These are phyloP conservation scores for Pseudofabraea citricarpa DNA, from an alignment of 2,329 filamentous ascomycete genomes.

Conservation along the genomic window DNA sequence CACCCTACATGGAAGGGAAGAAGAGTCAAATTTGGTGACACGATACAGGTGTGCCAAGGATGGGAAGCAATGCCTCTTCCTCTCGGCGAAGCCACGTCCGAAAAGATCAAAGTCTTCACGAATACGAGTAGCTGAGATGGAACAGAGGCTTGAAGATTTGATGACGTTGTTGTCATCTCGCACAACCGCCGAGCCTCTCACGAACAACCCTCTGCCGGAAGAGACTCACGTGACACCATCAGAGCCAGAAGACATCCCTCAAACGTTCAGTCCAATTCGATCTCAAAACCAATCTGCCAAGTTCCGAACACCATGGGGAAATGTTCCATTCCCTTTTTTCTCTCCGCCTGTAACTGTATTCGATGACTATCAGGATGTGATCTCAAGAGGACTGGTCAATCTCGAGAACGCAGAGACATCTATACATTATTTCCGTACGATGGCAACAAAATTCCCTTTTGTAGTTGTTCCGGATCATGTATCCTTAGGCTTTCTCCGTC, in stretches of 20 bases:
- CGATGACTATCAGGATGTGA: constrained; percentile 26
- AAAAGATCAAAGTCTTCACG: constrained; percentile 39
- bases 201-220: background rate
- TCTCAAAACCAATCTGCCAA: background rate
- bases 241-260: background rate
- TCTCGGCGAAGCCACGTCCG: constrained; percentile 43
- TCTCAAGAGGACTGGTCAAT: constrained; percentile 9
- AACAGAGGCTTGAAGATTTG: constrained; percentile 24
- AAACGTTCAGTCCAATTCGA: background rate
- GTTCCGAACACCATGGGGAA: background rate
- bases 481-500: constrained; percentile 39
- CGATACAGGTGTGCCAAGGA: constrained; percentile 12
- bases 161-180: constrained; percentile 11
- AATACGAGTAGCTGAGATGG: constrained; percentile 27
- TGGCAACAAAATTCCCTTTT: constrained; percentile 17
- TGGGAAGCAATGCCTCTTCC: constrained; percentile 33
- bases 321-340: constrained; percentile 38
- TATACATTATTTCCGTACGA: constrained; percentile 9
- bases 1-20: too few species aligned
- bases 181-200: background rate
- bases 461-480: constrained; percentile 28
- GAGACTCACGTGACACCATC: background rate
- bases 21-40: too few species aligned
- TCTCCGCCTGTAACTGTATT: constrained; percentile 45
- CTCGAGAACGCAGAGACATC: constrained; percentile 14